Percentiles rank a stretch among this genome's conserved stretches.
phyloP scores from a whole-genome alignment of 208 protist species.

The Leishmania braziliensis region DNA sequence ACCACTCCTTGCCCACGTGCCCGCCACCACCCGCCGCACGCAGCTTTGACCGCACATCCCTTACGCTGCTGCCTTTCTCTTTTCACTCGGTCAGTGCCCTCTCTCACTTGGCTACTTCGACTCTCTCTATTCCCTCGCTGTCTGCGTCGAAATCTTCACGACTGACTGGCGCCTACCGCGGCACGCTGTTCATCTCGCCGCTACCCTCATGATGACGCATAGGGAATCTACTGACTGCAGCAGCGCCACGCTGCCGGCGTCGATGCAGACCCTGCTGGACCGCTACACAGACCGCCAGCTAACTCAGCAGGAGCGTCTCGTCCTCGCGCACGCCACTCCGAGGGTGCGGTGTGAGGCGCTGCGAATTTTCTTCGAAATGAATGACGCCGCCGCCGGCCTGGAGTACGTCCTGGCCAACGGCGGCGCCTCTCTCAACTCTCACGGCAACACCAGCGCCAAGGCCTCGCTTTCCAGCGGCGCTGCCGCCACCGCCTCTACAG shows the following conservation, averaged over 20 bases:
- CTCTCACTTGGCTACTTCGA: too few species aligned
- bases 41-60: neutral
- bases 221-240: neutral
- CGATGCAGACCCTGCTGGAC: slow-evolving; percentile 61
- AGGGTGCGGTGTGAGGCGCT: slow-evolving; percentile 60
- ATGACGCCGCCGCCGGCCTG: slow-evolving; percentile 39
- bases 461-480: neutral
- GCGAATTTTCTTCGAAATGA: slow-evolving; percentile 62
- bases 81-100: neutral
- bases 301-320: slow-evolving; percentile 29
- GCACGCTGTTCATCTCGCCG: neutral
- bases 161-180: neutral
- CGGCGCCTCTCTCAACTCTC: neutral
- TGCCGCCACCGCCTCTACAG: neutral
- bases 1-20: neutral
- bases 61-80: neutral
- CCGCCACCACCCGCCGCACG: neutral
- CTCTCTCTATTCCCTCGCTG: neutral
- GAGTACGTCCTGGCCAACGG: slow-evolving; percentile 43
- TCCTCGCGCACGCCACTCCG: slow-evolving; percentile 35
- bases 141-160: neutral
- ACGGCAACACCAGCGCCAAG: slow-evolving; percentile 12
- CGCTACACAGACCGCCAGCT: slow-evolving; percentile 42
- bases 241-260: slow-evolving; percentile 44
- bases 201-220: neutral